phyloP scores from a whole-genome alignment of 768 basidiomycete genomes.

The Trametes sanguinea region DNA sequence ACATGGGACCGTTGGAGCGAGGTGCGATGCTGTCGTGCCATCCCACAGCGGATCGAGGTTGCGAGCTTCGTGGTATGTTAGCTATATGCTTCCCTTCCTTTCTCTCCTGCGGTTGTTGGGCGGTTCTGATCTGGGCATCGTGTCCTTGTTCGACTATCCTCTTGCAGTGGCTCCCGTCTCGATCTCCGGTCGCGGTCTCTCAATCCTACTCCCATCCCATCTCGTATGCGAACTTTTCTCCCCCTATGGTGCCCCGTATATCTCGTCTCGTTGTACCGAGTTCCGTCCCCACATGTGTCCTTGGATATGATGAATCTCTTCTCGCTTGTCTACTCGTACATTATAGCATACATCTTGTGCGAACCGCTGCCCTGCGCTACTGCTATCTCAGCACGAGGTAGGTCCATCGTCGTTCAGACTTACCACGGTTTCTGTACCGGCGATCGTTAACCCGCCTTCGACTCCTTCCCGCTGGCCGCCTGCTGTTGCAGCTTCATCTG shows the following conservation, averaged over 20 bases:
- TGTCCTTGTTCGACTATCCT: not conserved
- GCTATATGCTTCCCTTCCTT: constrained; percentile 3
- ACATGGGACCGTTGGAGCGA: constrained; percentile 2
- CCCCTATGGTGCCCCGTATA: not conserved
- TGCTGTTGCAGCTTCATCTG: constrained; percentile 24
- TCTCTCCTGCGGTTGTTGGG: constrained; percentile 2
- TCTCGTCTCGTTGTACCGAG: not conserved
- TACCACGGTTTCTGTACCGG: not conserved
- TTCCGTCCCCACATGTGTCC: not conserved
- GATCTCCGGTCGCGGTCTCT: not conserved
- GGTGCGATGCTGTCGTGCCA: not conserved
- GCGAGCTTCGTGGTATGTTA: constrained; percentile 16
- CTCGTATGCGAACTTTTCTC: constrained; percentile 10
- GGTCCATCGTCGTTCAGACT: too few species aligned
- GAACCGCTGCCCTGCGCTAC: not conserved
- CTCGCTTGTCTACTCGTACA: constrained; percentile 15
- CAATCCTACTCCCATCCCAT: not conserved
- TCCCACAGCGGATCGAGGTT: constrained; percentile 10
- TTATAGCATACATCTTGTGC: not conserved
- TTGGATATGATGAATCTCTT: constrained; percentile 9
- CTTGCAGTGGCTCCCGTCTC: constrained; percentile 13
- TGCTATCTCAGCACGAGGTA: too few species aligned
- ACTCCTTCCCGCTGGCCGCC: constrained; percentile 18
- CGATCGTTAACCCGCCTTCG: constrained; percentile 8
- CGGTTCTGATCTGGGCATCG: constrained; percentile 16